A percentile compares a stretch with the other conserved stretches of the same genome.
phyloP scores from a whole-genome alignment of 1,284 basidiomycete genomes.

The Apiotrichum veenhuisii region DNA sequence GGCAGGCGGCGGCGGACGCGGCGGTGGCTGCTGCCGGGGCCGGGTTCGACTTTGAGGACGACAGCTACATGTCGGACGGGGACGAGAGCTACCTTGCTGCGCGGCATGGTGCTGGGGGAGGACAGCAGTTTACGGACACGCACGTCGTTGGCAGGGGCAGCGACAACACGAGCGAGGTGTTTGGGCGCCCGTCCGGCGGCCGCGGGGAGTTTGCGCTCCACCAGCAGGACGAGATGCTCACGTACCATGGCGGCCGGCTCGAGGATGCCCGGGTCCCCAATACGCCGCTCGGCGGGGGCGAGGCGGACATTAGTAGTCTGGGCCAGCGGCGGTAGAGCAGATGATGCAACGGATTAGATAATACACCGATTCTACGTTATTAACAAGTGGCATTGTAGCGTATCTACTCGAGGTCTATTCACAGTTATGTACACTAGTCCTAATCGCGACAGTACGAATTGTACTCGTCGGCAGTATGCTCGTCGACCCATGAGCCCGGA shows the following conservation, averaged over 20 bases:
- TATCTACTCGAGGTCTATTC: too few species aligned
- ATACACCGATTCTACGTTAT: too few species aligned
- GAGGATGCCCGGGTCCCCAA: slow-evolving; percentile 33
- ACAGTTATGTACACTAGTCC: too few species aligned
- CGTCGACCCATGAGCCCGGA: background rate
- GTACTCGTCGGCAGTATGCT: background rate
- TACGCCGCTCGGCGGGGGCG: slow-evolving; percentile 1
- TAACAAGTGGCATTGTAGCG: too few species aligned
- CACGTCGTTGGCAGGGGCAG: background rate
- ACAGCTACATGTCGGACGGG: slow-evolving; percentile 13
- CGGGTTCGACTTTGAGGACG: background rate
- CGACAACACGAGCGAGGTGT: slow-evolving; percentile 17
- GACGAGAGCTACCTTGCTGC: slow-evolving; percentile 13
- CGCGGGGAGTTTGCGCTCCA: slow-evolving; percentile 30
- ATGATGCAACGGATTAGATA: too few species aligned
- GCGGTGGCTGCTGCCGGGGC: background rate
- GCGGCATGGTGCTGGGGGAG: slow-evolving; percentile 4
- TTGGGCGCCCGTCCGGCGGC: slow-evolving; percentile 7
- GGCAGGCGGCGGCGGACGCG: background rate
- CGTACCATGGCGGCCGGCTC: slow-evolving; percentile 44
- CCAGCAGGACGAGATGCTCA: slow-evolving; percentile 48
- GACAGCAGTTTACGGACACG: slow-evolving; percentile 1
- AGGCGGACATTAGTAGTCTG: background rate
- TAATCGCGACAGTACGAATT: background rate
- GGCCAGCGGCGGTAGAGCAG: background rate